These are phyloP conservation scores for Vigna hirtella DNA, from an alignment of 306 rosid genomes.

Conservation along the genomic window DNA sequence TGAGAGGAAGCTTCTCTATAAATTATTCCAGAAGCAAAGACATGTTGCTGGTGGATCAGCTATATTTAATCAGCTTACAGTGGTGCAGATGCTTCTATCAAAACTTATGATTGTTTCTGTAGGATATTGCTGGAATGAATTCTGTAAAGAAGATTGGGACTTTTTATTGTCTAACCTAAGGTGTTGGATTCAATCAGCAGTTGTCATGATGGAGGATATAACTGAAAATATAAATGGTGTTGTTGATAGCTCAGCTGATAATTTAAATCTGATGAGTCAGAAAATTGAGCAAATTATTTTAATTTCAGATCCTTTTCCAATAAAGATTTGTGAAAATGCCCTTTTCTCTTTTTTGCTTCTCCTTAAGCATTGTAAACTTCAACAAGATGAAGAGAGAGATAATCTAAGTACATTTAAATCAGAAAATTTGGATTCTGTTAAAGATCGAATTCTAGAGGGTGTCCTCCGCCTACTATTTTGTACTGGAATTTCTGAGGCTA, in stretches of 20 bases:
- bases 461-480: conserved; percentile 87
- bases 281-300: conserved; percentile 61
- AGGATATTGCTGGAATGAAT: conserved; percentile 90
- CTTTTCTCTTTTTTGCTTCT: conserved; percentile 78
- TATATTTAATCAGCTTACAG: conserved; percentile 65
- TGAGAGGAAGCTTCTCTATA: conserved; percentile 73
- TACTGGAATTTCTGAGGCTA: conserved; percentile 90
- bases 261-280: conserved; percentile 46
- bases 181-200: conserved; percentile 86
- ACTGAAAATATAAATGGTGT: conserved; percentile 79
- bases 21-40: conserved; percentile 84
- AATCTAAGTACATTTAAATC: conserved; percentile 48
- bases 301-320: conserved; percentile 65
- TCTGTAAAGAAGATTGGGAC: conserved; percentile 90
- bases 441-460: conserved; percentile 84
- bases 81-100: conserved; percentile 82
- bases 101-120: conserved; percentile 79
- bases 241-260: conserved; percentile 49
- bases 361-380: conserved; percentile 57
- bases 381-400: conserved; percentile 58
- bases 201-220: conserved; percentile 83
- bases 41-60: conserved; percentile 62
- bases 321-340: conserved; percentile 82
- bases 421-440: conserved; percentile 71
- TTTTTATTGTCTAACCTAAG: conserved; percentile 69